A percentile compares a stretch with the other conserved stretches of the same genome.
Evolutionary conservation across 2,329 filamentous ascomycete species (phyloP).

Genomic region (Colletotrichum navitas): DNA sequence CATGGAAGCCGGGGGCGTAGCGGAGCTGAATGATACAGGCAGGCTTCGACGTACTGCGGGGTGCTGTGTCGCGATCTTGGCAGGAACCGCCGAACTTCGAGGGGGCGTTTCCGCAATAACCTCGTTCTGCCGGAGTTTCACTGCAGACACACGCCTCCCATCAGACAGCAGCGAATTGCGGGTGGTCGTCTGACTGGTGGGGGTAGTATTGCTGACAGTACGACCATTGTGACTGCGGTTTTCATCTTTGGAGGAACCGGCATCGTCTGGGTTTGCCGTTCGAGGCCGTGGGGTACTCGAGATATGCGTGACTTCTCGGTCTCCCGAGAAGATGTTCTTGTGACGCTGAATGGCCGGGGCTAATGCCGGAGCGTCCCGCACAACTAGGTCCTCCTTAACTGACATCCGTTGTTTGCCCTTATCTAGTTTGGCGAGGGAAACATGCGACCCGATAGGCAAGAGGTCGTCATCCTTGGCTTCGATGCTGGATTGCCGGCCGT

Average conservation of each 20-base stretch:
- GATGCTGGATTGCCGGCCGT: background rate
- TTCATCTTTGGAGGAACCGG: background rate
- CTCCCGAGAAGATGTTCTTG: background rate
- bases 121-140: background rate
- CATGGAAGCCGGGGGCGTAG: constrained; percentile 13
- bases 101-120: constrained; percentile 18
- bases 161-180: background rate
- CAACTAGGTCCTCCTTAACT: background rate
- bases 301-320: constrained; percentile 16
- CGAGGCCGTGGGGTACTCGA: constrained; percentile 17
- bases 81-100: background rate
- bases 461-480: background rate
- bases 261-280: background rate
- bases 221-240: background rate
- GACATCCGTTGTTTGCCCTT: constrained; percentile 19
- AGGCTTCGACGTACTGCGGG: constrained; percentile 17
- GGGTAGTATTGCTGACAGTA: background rate
- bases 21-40: constrained; percentile 11
- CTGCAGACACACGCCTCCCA: background rate
- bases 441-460: background rate
- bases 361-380: background rate
- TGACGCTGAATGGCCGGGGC: constrained; percentile 2
- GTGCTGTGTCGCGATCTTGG: constrained; percentile 5
- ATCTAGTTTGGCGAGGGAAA: background rate
- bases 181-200: background rate